These are phyloP conservation scores for Helotiales sp. DNA, from an alignment of 2,329 filamentous ascomycete species.

Conservation along the genomic window DNA sequence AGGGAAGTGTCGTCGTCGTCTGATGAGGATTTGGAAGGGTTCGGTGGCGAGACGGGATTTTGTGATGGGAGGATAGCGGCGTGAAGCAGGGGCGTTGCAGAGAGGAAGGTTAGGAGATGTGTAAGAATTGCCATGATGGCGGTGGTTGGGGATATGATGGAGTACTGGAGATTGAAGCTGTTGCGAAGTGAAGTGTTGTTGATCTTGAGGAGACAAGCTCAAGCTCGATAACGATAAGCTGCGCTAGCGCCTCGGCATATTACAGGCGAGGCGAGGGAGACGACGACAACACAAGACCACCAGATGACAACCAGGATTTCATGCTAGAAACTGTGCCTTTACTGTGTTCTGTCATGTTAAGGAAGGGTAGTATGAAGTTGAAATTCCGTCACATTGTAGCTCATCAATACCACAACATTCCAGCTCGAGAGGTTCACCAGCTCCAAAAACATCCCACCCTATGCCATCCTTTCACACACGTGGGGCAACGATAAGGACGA, in stretches of 20 bases:
- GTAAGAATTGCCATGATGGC: slow-evolving; percentile 19
- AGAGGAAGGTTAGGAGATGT: slow-evolving; percentile 7
- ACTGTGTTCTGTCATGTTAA: too few relatives aligned
- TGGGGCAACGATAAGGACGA: slow-evolving; percentile 8
- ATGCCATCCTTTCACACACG: not conserved
- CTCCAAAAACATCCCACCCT: not conserved
- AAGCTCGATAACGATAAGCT: slow-evolving; percentile 6
- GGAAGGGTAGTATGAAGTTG: too few relatives aligned
- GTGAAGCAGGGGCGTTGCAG: not conserved
- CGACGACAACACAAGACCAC: not conserved
- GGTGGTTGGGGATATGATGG: not conserved
- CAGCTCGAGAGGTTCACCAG: not conserved
- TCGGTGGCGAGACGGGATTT: slow-evolving; percentile 5
- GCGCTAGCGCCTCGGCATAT: not conserved
- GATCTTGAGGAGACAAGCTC: not conserved
- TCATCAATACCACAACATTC: not conserved
- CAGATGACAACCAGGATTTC: too few relatives aligned
- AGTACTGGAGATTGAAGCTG: not conserved
- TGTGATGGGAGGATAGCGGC: slow-evolving; percentile 12
- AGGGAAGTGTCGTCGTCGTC: slow-evolving; percentile 66
- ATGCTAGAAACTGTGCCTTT: too few relatives aligned
- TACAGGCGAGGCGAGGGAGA: not conserved
- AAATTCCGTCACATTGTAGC: not conserved
- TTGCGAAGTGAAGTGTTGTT: slow-evolving; percentile 3
- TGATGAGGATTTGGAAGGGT: slow-evolving; percentile 11